These are phyloP conservation scores for Beauveria sp. DNA, from an alignment of 2,329 filamentous ascomycete genomes.

Conservation along the genomic window DNA sequence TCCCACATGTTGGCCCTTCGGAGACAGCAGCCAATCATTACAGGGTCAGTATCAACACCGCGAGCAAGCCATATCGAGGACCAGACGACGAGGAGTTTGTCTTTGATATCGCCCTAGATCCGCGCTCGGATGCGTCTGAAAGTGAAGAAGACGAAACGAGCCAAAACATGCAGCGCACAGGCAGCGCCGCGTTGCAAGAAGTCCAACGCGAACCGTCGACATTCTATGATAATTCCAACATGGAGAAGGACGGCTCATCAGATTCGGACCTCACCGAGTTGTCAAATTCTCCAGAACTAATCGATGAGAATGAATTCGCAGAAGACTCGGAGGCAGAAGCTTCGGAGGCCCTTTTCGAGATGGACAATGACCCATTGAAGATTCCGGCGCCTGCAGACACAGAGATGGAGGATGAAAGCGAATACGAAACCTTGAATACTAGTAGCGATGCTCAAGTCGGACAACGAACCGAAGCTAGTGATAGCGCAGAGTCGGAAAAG, in stretches of 20 bases:
- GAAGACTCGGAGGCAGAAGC: neutral
- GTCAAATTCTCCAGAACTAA: neutral
- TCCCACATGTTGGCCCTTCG: neutral
- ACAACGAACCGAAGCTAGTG: neutral
- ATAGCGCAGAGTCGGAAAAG: neutral
- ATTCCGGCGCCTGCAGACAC: neutral
- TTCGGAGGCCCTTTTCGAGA: conserved; percentile 24
- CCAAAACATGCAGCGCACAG: neutral
- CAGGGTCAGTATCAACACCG: neutral
- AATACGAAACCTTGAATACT: neutral
- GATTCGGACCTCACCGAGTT: conserved; percentile 6
- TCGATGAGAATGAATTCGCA: neutral
- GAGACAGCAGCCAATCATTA: neutral
- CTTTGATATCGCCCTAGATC: neutral
- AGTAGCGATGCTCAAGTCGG: neutral
- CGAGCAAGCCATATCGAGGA: neutral
- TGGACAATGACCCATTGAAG: neutral
- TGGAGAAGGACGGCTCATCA: neutral
- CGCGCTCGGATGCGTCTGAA: neutral
- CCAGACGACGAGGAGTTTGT: conserved; percentile 3
- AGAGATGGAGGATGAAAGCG: neutral
- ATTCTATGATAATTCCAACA: neutral
- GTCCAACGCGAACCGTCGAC: neutral
- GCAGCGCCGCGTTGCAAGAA: neutral
- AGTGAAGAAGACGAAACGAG: neutral